A percentile compares a stretch with the other conserved stretches of the same genome.
These are phyloP conservation scores for Lanmaoa rubissima DNA, from an alignment of 768 basidiomycete species.

Conservation along the genomic window DNA sequence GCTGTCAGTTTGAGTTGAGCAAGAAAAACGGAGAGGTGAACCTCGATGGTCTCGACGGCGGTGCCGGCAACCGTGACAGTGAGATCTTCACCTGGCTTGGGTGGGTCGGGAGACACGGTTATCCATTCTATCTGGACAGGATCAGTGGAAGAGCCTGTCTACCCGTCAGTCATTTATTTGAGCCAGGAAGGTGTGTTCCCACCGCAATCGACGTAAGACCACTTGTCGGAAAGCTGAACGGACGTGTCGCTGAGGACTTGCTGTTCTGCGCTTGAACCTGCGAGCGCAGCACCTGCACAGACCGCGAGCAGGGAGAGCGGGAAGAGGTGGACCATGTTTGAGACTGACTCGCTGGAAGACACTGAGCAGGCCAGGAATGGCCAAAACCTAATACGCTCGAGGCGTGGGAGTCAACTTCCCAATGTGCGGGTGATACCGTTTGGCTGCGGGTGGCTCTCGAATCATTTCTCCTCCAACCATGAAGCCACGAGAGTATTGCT, in stretches of 20 bases:
- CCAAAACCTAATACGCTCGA: constrained; percentile 2
- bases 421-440: not conserved
- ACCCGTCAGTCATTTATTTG: constrained; percentile 1
- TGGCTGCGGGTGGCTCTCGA: not conserved
- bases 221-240: constrained; percentile 43
- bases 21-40: constrained; percentile 31
- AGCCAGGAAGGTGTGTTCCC: constrained; percentile 27
- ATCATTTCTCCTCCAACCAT: constrained; percentile 33
- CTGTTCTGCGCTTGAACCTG: constrained; percentile 29
- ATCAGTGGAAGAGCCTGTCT: constrained; percentile 44
- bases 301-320: constrained; percentile 30
- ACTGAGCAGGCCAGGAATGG: constrained; percentile 22
- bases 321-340: constrained; percentile 31
- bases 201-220: constrained; percentile 80
- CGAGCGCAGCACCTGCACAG: constrained; percentile 25
- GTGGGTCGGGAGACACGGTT: constrained; percentile 79
- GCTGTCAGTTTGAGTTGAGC: constrained; percentile 8
- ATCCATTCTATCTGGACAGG: constrained; percentile 70
- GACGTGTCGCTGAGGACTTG: constrained; percentile 29
- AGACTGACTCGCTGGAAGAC: constrained; percentile 6
- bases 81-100: constrained; percentile 79
- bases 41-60: constrained; percentile 62
- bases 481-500: constrained; percentile 87
- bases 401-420: constrained; percentile 23
- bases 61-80: constrained; percentile 77